Conservation (phyloP, 1,139 yeast genomes). For the Hyphopichia burtonii region DNA sequence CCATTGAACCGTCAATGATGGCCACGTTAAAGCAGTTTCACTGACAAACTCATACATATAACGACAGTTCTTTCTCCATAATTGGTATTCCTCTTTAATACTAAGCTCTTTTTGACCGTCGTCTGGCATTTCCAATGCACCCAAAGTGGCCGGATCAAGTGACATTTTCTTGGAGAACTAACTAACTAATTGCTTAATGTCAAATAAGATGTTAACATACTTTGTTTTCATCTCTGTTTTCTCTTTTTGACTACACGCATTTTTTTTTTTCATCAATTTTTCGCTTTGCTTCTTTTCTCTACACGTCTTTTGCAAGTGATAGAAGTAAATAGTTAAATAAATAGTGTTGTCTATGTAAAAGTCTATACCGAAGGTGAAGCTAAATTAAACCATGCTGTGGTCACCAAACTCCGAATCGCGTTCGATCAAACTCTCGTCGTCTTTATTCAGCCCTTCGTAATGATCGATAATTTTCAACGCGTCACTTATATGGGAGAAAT, state of each 20-base stretch:
- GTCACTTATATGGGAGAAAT: conserved; percentile 40
- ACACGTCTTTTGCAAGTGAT: no score
- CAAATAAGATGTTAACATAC: no score
- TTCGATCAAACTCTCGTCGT: background rate
- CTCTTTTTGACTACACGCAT: no score
- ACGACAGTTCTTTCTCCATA: conserved; percentile 79
- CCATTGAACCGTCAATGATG: conserved; percentile 78
- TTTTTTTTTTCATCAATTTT: background rate
- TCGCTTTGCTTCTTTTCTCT: background rate
- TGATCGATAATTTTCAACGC: conserved; percentile 43
- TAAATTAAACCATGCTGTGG: no score
- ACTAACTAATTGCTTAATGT: no score
- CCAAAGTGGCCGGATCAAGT: conserved; percentile 2
- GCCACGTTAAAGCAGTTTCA: conserved; percentile 79
- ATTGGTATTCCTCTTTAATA: conserved; percentile 66
- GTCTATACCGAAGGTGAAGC: background rate
- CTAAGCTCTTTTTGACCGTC: conserved; percentile 35
- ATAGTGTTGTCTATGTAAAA: background rate
- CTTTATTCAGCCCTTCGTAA: conserved; percentile 19
- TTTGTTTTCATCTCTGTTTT: no score
- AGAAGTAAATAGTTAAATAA: no score
- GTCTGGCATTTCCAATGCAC: conserved; percentile 1
- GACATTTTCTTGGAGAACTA: conserved; percentile 2
- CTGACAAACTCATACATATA: conserved; percentile 79
- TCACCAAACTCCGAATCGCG: conserved; percentile 4